phyloP scores from a whole-genome alignment of 139 green algal species.

The Nannochloris sp. region DNA sequence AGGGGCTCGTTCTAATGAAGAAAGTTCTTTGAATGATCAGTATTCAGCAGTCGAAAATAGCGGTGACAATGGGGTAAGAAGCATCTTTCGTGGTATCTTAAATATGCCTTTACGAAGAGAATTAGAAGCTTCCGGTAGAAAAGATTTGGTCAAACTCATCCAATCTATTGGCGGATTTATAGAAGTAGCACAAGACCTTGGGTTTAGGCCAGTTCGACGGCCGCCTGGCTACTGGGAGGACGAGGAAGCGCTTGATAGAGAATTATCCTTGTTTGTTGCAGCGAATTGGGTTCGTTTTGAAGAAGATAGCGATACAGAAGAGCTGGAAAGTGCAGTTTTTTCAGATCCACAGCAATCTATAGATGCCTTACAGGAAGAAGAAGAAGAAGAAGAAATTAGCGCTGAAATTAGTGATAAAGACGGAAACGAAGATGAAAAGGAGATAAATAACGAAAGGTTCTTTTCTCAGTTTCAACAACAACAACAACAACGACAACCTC shows the following conservation, averaged over 20 bases:
- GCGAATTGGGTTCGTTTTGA: constrained; percentile 21
- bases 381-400: neutral
- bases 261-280: constrained; percentile 28
- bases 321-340: neutral
- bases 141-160: constrained; percentile 16
- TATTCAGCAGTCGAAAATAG: too few species aligned
- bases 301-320: neutral
- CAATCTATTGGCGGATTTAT: constrained; percentile 24
- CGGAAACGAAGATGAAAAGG: neutral
- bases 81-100: neutral
- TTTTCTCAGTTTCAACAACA: neutral
- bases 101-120: constrained; percentile 21
- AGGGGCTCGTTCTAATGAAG: too few species aligned
- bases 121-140: constrained; percentile 8
- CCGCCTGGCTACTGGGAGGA: constrained; percentile 28
- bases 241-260: constrained; percentile 11
- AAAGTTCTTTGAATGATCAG: neutral
- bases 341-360: neutral
- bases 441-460: too few species aligned
- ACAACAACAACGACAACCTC: neutral
- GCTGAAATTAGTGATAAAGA: neutral
- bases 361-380: neutral
- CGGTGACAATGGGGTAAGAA: too few species aligned
- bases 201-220: constrained; percentile 12
- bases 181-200: constrained; percentile 14